Conservation (phyloP, 495 filamentous ascomycete species). For the Aspergillus homomorphus region DNA sequence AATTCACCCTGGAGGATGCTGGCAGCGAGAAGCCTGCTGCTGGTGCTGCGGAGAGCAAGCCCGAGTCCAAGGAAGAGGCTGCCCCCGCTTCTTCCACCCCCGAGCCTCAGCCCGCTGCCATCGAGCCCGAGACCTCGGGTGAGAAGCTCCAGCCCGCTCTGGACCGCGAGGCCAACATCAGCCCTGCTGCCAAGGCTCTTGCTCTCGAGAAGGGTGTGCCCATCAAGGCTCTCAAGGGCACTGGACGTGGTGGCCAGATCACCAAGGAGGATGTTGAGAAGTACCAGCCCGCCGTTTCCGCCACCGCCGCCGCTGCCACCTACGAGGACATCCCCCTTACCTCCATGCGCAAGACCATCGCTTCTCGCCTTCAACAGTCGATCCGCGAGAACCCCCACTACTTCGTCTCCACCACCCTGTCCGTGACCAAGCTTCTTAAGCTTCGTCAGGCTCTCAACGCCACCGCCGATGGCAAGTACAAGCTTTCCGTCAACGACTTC, state of each 20-base stretch:
- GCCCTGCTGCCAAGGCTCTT: conserved; percentile 72
- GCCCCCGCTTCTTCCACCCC: conserved; percentile 54
- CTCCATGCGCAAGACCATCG: conserved; percentile 98
- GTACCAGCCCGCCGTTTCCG: conserved; percentile 52
- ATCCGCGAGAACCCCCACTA: conserved; percentile 94
- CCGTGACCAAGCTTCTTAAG: conserved; percentile 90
- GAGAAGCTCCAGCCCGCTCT: conserved; percentile 79
- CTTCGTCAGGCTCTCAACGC: conserved; percentile 92
- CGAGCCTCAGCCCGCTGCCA: conserved; percentile 54
- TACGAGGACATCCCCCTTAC: conserved; percentile 83
- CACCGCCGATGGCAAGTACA: conserved; percentile 86
- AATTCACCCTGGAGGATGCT: conserved; percentile 84
- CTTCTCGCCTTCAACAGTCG: conserved; percentile 83
- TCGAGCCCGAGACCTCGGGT: conserved; percentile 70
- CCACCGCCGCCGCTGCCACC: conserved; percentile 56
- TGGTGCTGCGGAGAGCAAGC: conserved; percentile 59
- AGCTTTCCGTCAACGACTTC: conserved; percentile 99
- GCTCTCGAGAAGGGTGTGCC: conserved; percentile 84
- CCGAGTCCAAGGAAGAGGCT: conserved; percentile 54
- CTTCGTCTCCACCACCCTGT: conserved; percentile 85
- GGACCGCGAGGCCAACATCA: conserved; percentile 71
- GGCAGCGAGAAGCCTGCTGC: conserved; percentile 73
- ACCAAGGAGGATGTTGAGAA: conserved; percentile 94
- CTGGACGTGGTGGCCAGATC: conserved; percentile 80
- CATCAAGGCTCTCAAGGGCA: conserved; percentile 79